A percentile compares a stretch with the other conserved stretches of the same genome.
These are phyloP conservation scores for Bothriochloa decipiens DNA, from an alignment of 176 grass and related monocot species.

Conservation along the genomic window DNA sequence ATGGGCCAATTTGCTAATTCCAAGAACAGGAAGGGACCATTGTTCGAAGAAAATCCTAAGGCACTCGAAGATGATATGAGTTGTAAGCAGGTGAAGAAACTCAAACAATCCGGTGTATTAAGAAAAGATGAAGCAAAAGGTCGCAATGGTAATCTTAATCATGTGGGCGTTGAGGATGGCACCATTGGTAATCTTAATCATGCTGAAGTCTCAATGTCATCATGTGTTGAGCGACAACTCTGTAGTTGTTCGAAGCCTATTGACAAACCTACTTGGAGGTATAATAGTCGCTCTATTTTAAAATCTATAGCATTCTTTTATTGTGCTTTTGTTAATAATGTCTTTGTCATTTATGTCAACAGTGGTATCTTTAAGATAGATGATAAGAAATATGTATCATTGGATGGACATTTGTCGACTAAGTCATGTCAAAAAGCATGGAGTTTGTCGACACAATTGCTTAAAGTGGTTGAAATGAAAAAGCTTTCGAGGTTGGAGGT, in stretches of 20 bases:
- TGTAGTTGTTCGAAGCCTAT: conserved; percentile 20
- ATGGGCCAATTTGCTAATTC: neutral
- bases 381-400: conserved; percentile 26
- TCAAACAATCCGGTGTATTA: neutral
- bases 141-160: neutral
- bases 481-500: conserved; percentile 44
- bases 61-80: neutral
- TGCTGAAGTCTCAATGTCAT: neutral
- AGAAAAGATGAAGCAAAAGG: too few species aligned
- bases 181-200: neutral
- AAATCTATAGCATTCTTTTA: neutral
- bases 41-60: neutral
- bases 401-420: conserved; percentile 60
- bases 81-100: neutral
- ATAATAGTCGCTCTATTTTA: neutral
- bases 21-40: neutral
- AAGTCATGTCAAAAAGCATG: conserved; percentile 62
- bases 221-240: neutral
- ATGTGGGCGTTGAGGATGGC: neutral
- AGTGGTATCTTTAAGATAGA: conserved; percentile 65
- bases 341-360: conserved; percentile 20
- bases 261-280: conserved; percentile 46
- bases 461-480: conserved; percentile 31
- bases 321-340: neutral
- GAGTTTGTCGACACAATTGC: conserved; percentile 43